Evolutionary conservation across 2,329 filamentous ascomycete genomes (phyloP), one percentile per base, ranked within the genome.

Genomic region (Colletotrichum horii): DNA sequence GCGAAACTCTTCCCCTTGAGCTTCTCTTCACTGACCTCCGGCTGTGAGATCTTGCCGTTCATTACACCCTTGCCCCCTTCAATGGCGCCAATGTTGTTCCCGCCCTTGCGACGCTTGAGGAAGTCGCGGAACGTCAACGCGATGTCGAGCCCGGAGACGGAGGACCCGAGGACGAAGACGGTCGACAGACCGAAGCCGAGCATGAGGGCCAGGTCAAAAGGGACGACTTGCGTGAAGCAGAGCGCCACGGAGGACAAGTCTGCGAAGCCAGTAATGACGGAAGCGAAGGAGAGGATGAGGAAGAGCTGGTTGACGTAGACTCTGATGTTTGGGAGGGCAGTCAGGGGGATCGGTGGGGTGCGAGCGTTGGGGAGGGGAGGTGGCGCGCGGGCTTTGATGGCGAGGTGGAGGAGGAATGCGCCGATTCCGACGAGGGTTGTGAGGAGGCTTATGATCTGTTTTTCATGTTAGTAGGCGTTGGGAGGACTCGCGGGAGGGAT

Each of bases 401-500:
- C 60, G n/a, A 80, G 73, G 66, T 81, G 79, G 8, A 83, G 74
- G 1, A 66, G 77, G 1, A 80, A 55, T 12, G 82, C 79, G 2
- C 65, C 77, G 4, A 83, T 48, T 15, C 79, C 80, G 30, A 80
- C 19, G 14, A 83, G n/a, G 2, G 78, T 70, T 5, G 80, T 80
- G 12, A 83, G 55, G 11, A 83, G 76, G 24, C 81, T 79, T 30
- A 83, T 70, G 19, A 83, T 76, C 82, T 83, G 61, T 16, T n/a
- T 4, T 12, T 8, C 22, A 1, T 8, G 61, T 68, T 12, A 74
- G 72, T 16, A n/a, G 16, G 2, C 3, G 8, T 8, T 5, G 0
- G 8, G 11, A 5, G 12, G 15, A 43, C 6, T 19, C 5, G 2
- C 11, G 7, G 12, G 14, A 43, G 8, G 24, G 15, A 14, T 22